A percentile compares a stretch with the other conserved stretches of the same genome.
Conservation (phyloP, 495 filamentous ascomycete species). For the Talaromyces wortmannii region DNA sequence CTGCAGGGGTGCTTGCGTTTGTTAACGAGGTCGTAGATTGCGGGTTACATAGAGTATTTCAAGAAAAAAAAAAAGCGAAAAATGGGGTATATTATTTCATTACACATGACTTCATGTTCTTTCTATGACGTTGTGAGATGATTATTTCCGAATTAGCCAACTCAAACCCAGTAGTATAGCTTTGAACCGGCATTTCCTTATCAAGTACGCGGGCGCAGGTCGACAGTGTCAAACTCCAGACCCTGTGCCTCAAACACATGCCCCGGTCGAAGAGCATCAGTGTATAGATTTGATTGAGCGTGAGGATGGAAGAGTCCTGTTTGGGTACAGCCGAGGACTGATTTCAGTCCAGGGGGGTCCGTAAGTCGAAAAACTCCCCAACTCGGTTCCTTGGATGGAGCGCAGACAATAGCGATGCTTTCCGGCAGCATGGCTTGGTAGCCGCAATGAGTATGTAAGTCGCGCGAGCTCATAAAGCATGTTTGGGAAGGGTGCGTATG, state of each 20-base stretch:
- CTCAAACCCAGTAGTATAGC: not conserved
- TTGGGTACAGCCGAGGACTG: constrained; percentile 69
- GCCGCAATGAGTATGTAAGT: constrained; percentile 85
- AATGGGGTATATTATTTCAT: not conserved
- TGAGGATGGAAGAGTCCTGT: constrained; percentile 81
- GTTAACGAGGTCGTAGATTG: too few species aligned
- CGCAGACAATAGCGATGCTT: constrained; percentile 94
- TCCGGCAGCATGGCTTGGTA: constrained; percentile 94
- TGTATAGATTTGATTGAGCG: constrained; percentile 67
- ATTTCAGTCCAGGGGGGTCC: constrained; percentile 79
- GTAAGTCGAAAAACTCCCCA: constrained; percentile 93
- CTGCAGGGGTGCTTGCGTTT: too few species aligned
- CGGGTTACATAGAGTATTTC: too few species aligned
- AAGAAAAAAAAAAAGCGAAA: too few species aligned
- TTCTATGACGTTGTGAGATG: not conserved
- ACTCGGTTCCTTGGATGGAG: constrained; percentile 72
- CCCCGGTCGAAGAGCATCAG: constrained; percentile 70
- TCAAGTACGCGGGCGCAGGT: constrained; percentile 52
- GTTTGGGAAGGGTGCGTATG: constrained; percentile 96
- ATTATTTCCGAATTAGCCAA: not conserved
- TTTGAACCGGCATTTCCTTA: not conserved
- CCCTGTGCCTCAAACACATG: constrained; percentile 78
- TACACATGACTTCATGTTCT: not conserved
- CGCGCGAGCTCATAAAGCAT: constrained; percentile 94
- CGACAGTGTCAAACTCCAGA: constrained; percentile 70